Conservation (phyloP, 73 alveolate genomes). For the Blepharisma stoltei region DNA sequence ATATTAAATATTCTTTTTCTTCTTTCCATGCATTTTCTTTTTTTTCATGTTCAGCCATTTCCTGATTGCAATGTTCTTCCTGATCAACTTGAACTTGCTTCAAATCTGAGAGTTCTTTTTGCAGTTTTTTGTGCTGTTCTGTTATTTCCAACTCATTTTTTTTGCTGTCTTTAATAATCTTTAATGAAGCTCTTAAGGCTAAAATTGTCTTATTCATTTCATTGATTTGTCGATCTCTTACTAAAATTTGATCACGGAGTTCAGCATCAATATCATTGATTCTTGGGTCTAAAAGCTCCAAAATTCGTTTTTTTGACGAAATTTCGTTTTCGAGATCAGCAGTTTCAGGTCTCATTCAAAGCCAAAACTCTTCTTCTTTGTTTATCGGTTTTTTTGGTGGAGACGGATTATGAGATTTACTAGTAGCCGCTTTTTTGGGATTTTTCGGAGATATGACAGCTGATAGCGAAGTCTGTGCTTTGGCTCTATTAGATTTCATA, state of each 20-base stretch:
- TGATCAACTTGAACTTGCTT: no score
- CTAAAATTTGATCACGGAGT: background rate
- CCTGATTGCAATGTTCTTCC: no score
- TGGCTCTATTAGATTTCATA: background rate
- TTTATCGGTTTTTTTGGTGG: background rate
- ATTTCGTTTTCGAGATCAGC: constrained; percentile 6
- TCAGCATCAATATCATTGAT: constrained; percentile 7
- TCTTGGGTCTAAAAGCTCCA: constrained; percentile 18
- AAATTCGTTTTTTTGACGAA: background rate
- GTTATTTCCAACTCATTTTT: no score
- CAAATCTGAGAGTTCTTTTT: no score
- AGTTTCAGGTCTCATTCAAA: background rate
- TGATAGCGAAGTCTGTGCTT: constrained; percentile 13
- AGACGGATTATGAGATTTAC: constrained; percentile 25
- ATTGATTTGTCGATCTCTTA: background rate
- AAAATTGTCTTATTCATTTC: constrained; percentile 1
- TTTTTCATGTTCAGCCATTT: no score
- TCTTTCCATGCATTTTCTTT: background rate
- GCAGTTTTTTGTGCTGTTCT: no score
- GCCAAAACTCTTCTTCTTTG: background rate
- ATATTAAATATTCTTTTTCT: background rate
- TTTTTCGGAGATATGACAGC: background rate
- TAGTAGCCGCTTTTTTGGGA: constrained; percentile 18
- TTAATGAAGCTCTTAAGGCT: constrained; percentile 21
- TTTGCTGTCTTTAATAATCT: background rate